Percentiles rank a stretch among this genome's conserved stretches.
Evolutionary conservation across 179 eudicot genomes (phyloP).

Genomic region (Vitellaria paradoxa): DNA sequence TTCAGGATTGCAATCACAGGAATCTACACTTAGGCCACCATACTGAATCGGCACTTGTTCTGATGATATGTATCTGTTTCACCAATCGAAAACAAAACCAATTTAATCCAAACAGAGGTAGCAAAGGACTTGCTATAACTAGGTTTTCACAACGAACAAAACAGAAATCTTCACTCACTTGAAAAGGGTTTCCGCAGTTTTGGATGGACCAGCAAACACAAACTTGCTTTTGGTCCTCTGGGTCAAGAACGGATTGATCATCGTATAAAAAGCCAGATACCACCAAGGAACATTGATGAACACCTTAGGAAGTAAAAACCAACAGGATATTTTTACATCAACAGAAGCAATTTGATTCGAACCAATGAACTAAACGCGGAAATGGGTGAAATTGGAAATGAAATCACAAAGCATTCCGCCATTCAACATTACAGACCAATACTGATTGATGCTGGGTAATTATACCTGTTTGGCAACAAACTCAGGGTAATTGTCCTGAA

Average conservation of each 20-base stretch:
- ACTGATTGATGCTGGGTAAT: neutral
- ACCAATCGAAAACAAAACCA: neutral
- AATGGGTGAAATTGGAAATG: neutral
- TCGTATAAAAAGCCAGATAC: slow-evolving; percentile 72
- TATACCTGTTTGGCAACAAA: slow-evolving; percentile 72
- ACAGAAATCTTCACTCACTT: slow-evolving; percentile 30
- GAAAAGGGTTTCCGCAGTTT: slow-evolving; percentile 71
- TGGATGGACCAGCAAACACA: slow-evolving; percentile 59
- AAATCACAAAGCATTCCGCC: neutral
- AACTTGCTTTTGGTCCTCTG: no score
- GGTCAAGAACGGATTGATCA: slow-evolving; percentile 50
- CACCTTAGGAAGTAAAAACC: slow-evolving; percentile 37
- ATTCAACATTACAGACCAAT: neutral
- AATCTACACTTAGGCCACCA: slow-evolving; percentile 54
- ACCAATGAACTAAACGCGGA: neutral
- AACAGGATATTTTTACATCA: neutral
- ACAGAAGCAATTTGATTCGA: neutral
- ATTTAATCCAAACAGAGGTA: neutral
- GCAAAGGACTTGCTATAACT: neutral
- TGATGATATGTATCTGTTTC: slow-evolving; percentile 59
- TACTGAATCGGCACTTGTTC: slow-evolving; percentile 76
- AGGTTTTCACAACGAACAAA: neutral
- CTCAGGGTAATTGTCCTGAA: slow-evolving; percentile 32
- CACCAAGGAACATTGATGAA: slow-evolving; percentile 16
- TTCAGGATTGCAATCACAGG: slow-evolving; percentile 46